phyloP scores from a whole-genome alignment of 2,329 filamentous ascomycete species.

The Magnaporthiopsis incrustans region DNA sequence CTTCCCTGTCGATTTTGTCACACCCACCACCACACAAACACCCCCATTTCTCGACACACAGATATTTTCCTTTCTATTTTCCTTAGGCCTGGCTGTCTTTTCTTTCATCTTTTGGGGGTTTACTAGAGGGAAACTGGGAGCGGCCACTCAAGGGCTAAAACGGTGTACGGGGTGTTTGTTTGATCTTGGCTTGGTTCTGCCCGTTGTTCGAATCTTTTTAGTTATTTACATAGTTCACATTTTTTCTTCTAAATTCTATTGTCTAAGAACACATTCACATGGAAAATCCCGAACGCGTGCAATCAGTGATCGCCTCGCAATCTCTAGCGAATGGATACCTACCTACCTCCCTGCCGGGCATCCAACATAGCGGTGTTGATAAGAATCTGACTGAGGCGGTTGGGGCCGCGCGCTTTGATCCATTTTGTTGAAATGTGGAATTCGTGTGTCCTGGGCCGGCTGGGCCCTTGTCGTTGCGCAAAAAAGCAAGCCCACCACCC shows the following conservation, averaged over 20 bases:
- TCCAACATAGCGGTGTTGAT: not conserved
- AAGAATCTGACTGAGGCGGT: conserved; percentile 5
- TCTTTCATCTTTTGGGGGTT: not conserved
- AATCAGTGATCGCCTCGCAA: not conserved
- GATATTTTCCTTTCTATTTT: not conserved
- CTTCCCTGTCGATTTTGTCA: too few relatives aligned
- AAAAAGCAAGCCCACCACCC: too few relatives aligned
- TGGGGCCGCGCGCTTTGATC: not conserved
- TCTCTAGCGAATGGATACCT: not conserved
- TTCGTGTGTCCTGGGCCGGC: too few relatives aligned
- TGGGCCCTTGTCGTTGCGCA: too few relatives aligned
- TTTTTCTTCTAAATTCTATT: not conserved
- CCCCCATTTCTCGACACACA: not conserved
- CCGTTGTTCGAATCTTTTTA: not conserved
- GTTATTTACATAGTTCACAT: not conserved
- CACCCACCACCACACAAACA: too few relatives aligned
- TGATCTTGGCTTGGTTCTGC: not conserved
- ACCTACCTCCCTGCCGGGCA: too few relatives aligned
- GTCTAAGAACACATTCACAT: not conserved
- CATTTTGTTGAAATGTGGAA: not conserved
- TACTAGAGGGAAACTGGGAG: not conserved
- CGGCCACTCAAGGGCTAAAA: not conserved
- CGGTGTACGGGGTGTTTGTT: not conserved
- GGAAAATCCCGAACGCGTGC: not conserved
- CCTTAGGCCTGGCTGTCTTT: not conserved